phyloP scores from a whole-genome alignment of 2,329 filamentous ascomycete genomes.

The Phyllosticta citriasiana region DNA sequence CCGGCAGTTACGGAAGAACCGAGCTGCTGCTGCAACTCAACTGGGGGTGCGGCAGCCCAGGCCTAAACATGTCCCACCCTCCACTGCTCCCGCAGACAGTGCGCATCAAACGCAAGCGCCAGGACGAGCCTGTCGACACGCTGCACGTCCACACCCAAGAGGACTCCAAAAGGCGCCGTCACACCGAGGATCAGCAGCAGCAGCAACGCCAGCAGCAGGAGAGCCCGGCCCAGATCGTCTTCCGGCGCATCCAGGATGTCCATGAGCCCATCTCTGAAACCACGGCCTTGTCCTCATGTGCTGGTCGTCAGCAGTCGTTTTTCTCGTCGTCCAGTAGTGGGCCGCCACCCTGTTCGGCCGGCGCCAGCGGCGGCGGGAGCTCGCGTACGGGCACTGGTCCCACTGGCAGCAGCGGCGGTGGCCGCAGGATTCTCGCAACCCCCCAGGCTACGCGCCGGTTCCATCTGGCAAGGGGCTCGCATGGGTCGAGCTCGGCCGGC shows the following conservation, averaged over 20 bases:
- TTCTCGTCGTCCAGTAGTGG: not conserved
- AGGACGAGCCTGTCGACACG: constrained; percentile 47
- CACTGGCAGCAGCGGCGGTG: not conserved
- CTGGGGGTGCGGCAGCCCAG: not conserved
- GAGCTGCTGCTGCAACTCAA: not conserved
- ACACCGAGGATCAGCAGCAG: constrained; percentile 1
- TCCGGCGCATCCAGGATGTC: constrained; percentile 11
- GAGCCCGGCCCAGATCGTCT: constrained; percentile 10
- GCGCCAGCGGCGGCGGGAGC: not conserved
- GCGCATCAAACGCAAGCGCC: constrained; percentile 44
- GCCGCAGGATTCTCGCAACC: constrained; percentile 1
- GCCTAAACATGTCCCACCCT: constrained; percentile 6
- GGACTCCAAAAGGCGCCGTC: constrained; percentile 7
- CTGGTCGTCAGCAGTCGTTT: not conserved
- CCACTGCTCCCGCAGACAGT: constrained; percentile 9
- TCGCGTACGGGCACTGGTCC: not conserved
- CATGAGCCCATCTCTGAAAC: constrained; percentile 5
- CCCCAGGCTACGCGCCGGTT: constrained; percentile 2
- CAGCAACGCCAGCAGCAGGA: constrained; percentile 9
- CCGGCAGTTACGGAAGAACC: not conserved
- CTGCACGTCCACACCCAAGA: constrained; percentile 29
- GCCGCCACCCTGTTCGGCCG: not conserved
- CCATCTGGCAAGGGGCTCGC: not conserved
- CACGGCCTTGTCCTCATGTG: not conserved
- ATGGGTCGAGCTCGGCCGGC: not conserved